Base-by-base conservation (phyloP, 2,329 filamentous ascomycete species). In the Lachnellula subtilissima region DNA sequence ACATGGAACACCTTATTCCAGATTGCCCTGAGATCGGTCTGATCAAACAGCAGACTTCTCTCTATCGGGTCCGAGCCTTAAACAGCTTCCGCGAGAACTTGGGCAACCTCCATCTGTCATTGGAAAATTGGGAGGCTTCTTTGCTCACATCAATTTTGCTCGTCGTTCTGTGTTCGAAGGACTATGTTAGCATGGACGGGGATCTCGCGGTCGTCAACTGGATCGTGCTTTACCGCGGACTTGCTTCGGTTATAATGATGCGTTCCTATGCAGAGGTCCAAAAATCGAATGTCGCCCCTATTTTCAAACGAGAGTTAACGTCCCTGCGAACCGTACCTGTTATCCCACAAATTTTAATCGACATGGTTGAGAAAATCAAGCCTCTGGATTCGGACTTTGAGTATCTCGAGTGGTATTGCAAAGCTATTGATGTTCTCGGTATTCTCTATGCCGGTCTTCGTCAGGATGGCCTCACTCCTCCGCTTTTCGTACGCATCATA, bases 141-240 rank as follows among this genome's bases (percentile, higher is more conserved):
- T 47, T 67, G 6, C 52, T 66, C 5, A 66, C 63, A 58, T 56
- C 66, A n/a, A 51, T 67, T 19, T 51, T 69, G 9, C 48, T 69
- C 4, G 54, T 67, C 17, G 50, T 63, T 5, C 57, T 68, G 4
- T 64, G 62, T 35, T 63, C 63, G 2, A 59, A 61, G 23, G 60
- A 61, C 28, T 46, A 57, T 28, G 35, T 28, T 7, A 35, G 50
- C 9, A 50, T 46, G 1, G 58, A 59, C 0, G 63, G 60, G 36
- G 64, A 67, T 11, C 53, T 68, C 7, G 58, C 60, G 2, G 53
- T 65, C 36, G 40, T 66, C 12, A 59, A 63, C 39, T 67, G 66
- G 65, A 42, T 69, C 7, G 50, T 58, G 9, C 53, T 69, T 7
- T 69, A 65, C 50, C 54, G 54, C 5, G 66, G 67, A 7, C 32